Evolutionary conservation across 768 basidiomycete species (phyloP), one percentile per base, ranked within the genome.

Genomic region (Pleurotus platypus): DNA sequence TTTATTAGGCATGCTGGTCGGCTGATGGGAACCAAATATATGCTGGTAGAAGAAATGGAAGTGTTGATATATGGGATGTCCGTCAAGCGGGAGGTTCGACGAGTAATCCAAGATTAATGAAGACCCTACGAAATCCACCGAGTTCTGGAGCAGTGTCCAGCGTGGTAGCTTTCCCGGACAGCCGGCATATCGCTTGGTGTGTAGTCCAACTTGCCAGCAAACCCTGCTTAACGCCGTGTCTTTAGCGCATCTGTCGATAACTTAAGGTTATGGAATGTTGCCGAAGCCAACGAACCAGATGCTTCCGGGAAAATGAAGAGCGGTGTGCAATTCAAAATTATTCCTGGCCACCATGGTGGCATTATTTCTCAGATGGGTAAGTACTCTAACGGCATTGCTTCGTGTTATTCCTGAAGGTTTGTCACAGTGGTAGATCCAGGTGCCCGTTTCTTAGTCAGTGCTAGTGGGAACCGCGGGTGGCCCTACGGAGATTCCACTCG

Each of bases 261-360:
- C 66, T 82, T 98, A 60, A 83, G 96, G 11, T 71, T 98, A 39
- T 98, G 95, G 95, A 94, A 98, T 63, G 89, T 90, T 11, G 82
- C 86, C 11, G 90, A 93, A 57, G 85, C 85, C 24, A 82, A 80
- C 38, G 87, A 89, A 64, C 69, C 75, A 11, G 92, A 94, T 61
- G 77, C 78, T 15, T 79, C 69, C 49, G 82, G 83, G 55, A 85
- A 80, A 66, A 72, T 75, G 58, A 85, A 78, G 69, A 83, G 86
- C 56, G 85, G 87, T 6, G 86, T 89, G 15, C 92, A 87, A 55
- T 98, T 96, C 79, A 94, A 93, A 75, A 94, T 98, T 59, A 90
- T 98, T 38, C 88, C 94, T 9, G 96, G 95, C 0, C 96, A 97
- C 73, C 92, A 97, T 72, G 94, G 95, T 38, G 96, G 95, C 7